Evolutionary conservation across 2,329 filamentous ascomycete genomes (phyloP).

Genomic region (Colletotrichum lindemuthianum): DNA sequence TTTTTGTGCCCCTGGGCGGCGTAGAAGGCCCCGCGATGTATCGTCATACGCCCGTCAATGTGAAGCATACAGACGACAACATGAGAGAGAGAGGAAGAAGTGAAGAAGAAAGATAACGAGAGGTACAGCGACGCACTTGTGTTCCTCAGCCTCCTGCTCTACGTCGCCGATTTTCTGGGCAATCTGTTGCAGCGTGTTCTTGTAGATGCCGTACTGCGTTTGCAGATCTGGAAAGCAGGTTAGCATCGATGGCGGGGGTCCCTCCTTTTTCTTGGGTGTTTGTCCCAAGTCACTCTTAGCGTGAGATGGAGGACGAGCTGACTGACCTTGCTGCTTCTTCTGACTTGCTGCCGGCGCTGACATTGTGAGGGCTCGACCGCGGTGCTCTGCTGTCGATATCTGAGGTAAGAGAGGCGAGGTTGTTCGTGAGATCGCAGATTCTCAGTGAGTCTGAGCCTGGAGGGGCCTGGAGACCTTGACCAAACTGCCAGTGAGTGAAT

Average conservation of each 20-base stretch:
- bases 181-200: constrained; percentile 85
- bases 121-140: constrained; percentile 76
- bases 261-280: background rate
- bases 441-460: constrained; percentile 1
- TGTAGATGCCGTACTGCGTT: constrained; percentile 80
- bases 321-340: constrained; percentile 77
- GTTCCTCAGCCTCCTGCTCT: constrained; percentile 96
- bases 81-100: constrained; percentile 17
- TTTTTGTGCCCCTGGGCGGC: constrained; percentile 6
- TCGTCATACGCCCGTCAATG: background rate
- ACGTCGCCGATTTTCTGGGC: constrained; percentile 97
- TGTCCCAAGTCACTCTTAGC: background rate
- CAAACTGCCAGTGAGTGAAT: background rate
- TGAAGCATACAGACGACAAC: background rate
- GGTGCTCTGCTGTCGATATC: background rate
- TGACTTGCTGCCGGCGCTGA: constrained; percentile 65
- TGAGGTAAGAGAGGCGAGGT: background rate
- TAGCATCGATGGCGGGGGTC: constrained; percentile 24
- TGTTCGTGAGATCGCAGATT: constrained; percentile 2
- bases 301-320: constrained; percentile 37
- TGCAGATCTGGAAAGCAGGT: constrained; percentile 72
- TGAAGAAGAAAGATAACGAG: constrained; percentile 25
- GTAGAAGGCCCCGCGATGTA: constrained; percentile 2
- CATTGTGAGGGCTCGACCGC: constrained; percentile 46
- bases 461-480: no score